Evolutionary conservation across 768 basidiomycete genomes (phyloP).

Genomic region (Suillus variegatus): DNA sequence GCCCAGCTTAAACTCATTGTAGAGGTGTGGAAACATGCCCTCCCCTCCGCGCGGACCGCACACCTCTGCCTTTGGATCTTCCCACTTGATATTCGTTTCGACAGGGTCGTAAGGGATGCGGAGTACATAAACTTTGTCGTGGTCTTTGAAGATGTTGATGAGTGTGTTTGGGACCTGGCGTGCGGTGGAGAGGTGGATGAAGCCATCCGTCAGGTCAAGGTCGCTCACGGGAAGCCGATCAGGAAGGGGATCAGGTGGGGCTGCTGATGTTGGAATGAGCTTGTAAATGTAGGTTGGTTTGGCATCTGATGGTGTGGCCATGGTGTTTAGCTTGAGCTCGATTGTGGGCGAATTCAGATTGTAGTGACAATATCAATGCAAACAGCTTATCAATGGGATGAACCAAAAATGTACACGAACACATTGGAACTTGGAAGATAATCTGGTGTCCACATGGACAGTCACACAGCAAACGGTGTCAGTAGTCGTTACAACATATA

Average conservation of each 20-base stretch:
- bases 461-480: neutral
- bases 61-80: conserved; percentile 41
- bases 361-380: neutral
- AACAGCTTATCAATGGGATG: neutral
- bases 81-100: conserved; percentile 48
- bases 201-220: conserved; percentile 47
- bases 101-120: conserved; percentile 44
- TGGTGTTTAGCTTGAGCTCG: no score
- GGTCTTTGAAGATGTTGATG: conserved; percentile 44
- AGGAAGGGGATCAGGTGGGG: conserved; percentile 45
- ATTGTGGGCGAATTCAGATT: neutral
- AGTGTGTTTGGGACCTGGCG: conserved; percentile 50
- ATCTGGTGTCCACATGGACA: neutral
- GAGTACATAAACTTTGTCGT: conserved; percentile 42
- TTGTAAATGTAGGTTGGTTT: conserved; percentile 63
- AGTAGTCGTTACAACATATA: neutral
- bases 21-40: conserved; percentile 55
- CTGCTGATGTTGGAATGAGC: conserved; percentile 45
- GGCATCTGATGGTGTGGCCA: conserved; percentile 9
- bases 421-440: neutral
- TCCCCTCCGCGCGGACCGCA: conserved; percentile 45
- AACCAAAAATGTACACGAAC: neutral
- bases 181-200: conserved; percentile 58
- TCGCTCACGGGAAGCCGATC: conserved; percentile 48
- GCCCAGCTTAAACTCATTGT: conserved; percentile 47